phyloP scores from a whole-genome alignment of 2,329 filamentous ascomycete species.

The Aphanocladium album region DNA sequence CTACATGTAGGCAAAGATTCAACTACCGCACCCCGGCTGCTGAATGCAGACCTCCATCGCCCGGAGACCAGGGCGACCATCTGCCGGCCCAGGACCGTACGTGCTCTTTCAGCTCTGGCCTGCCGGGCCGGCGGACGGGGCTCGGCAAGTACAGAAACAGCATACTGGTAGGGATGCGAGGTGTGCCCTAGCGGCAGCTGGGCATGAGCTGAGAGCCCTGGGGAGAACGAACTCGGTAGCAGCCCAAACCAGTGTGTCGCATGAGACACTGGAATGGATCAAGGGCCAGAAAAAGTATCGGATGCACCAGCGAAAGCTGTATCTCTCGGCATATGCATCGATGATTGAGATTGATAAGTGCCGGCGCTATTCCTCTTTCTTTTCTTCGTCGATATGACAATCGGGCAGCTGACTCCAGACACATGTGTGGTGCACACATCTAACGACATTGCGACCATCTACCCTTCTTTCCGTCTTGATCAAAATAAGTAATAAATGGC shows the following conservation, averaged over 20 bases:
- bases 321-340: slow-evolving; percentile 9
- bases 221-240: neutral
- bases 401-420: neutral
- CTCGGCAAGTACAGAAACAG: slow-evolving; percentile 6
- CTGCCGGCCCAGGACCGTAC: neutral
- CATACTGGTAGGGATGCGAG: slow-evolving; percentile 2
- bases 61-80: neutral
- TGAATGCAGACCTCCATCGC: neutral
- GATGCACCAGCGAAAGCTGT: neutral
- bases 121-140: neutral
- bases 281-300: neutral
- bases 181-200: neutral
- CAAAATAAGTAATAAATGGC: neutral
- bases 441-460: neutral
- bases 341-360: slow-evolving; percentile 1
- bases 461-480: neutral
- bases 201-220: neutral
- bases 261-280: neutral
- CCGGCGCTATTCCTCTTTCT: slow-evolving; percentile 1
- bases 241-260: neutral
- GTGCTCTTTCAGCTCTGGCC: neutral
- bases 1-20: neutral
- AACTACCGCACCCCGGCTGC: neutral
- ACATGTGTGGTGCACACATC: neutral
- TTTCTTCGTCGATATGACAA: neutral